phyloP scores from a whole-genome alignment of 352 stramenopile species.

The Globisporangium heterothallicum region DNA sequence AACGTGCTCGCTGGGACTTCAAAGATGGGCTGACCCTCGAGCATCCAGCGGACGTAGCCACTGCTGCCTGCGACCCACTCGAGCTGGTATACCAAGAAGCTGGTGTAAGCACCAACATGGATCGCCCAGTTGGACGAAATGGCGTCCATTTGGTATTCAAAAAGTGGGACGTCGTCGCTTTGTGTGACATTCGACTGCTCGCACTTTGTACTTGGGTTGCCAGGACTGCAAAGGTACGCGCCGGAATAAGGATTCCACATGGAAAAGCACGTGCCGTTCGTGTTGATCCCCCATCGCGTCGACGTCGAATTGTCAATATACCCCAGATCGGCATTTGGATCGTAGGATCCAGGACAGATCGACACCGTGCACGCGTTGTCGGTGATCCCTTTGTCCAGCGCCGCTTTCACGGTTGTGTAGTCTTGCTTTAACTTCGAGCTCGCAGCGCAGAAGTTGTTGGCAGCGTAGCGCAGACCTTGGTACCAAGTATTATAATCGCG shows the following conservation, averaged over 20 bases:
- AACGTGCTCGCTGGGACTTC: constrained; percentile 71
- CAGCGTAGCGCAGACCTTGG: constrained; percentile 31
- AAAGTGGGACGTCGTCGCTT: constrained; percentile 28
- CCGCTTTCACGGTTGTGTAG: constrained; percentile 30
- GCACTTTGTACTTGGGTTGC: constrained; percentile 34
- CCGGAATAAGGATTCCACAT: constrained; percentile 56
- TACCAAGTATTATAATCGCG: constrained; percentile 26
- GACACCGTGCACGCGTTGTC: constrained; percentile 37
- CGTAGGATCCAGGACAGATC: constrained; percentile 40
- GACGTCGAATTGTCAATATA: constrained; percentile 26
- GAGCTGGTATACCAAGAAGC: constrained; percentile 25
- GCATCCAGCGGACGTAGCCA: constrained; percentile 51
- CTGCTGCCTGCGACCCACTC: constrained; percentile 30
- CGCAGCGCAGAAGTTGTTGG: constrained; percentile 30
- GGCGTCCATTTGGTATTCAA: constrained; percentile 89
- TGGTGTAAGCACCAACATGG: constrained; percentile 58
- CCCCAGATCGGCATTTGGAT: constrained; percentile 42
- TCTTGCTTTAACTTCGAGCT: constrained; percentile 18
- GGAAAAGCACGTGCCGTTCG: constrained; percentile 56
- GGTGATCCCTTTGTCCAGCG: constrained; percentile 33
- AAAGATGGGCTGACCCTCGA: constrained; percentile 83
- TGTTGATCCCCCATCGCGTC: constrained; percentile 50
- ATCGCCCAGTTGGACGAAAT: constrained; percentile 89
- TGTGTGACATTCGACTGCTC: constrained; percentile 5
- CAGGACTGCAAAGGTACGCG: constrained; percentile 48